Base-by-base conservation (phyloP, 345 rosid genomes). In the Reutealis trisperma region DNA sequence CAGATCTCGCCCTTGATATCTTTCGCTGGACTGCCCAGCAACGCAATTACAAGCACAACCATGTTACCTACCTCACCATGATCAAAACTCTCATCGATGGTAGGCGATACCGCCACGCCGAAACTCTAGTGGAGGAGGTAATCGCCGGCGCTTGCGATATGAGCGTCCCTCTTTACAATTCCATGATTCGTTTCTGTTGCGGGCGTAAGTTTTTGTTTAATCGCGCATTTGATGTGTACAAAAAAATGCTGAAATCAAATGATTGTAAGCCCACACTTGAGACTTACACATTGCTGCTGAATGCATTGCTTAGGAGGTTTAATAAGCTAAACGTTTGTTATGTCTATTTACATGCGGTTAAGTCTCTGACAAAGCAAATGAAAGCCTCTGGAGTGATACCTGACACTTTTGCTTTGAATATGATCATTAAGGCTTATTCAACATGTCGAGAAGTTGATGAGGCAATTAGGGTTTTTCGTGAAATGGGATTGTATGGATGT, bases 1-100 rank as follows among this genome's bases (percentile, higher is more conserved):
- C 99, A 16, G 94, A 96, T 84, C 92, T 96, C 54, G 96, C 96
- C 6, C 83, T 87, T 76, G 96, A 92, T 81, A 91, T 96, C 64
- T 96, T 93, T 90, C 98, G 97, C 5, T 96, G 99, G 98, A 89
- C 97, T 5, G 84, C 96, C 49, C 92, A 82, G 72, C 90, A 88
- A 49, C 89, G 92, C 68, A 86, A 86, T 12, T 96, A 90, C 92
- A 85, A 80, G 74, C 98, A 93, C 87, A 86, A 84, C 68, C 83
- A 89, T 70, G 76, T 78, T 47, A 85, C 95, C 55, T 92, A 96
- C 86, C 89, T 85, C 80, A 74, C 90, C 52, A 83, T 89, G 72
- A 87, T 96, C 85, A 85, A 86, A 58, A 84, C 76, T 82, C 86
- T 88, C n/a, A 85, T 87, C 68, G 72, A 57, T 79, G 94, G 94